Conservation (phyloP, 345 rosid genomes). For the Eutrema japonicum region DNA sequence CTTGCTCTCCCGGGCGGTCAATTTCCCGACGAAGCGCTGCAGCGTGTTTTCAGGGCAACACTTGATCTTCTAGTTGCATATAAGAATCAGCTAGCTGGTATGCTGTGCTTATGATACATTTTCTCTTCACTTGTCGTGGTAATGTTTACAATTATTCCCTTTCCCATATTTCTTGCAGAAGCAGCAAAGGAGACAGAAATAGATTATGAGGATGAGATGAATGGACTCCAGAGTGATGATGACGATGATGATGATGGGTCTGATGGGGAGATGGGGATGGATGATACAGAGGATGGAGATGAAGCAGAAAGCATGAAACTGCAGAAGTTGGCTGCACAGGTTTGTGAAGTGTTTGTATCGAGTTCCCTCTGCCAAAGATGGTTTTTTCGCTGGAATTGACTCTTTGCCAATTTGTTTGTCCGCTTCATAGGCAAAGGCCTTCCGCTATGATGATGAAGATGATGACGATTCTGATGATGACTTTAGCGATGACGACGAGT, state of each 20-base stretch:
- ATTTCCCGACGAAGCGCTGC: constrained; percentile 85
- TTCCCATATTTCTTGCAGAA: constrained; percentile 51
- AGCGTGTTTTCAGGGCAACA: constrained; percentile 77
- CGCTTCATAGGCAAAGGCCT: constrained; percentile 61
- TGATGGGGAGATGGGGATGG: constrained; percentile 95
- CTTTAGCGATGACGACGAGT: constrained; percentile 89
- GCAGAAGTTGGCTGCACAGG: constrained; percentile 92
- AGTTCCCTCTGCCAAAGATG: background rate
- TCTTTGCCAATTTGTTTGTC: constrained; percentile 9
- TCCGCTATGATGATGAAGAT: constrained; percentile 62
- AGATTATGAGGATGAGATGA: constrained; percentile 91
- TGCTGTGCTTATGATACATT: constrained; percentile 22
- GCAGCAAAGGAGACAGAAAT: constrained; percentile 83
- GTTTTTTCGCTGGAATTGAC: background rate
- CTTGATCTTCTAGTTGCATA: constrained; percentile 91
- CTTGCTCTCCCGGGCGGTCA: constrained; percentile 86
- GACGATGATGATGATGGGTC: constrained; percentile 81
- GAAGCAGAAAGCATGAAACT: constrained; percentile 83
- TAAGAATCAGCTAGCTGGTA: constrained; percentile 96
- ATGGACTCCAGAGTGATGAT: constrained; percentile 88
- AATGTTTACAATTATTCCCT: constrained; percentile 6
- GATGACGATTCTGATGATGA: constrained; percentile 80
- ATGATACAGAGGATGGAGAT: constrained; percentile 95
- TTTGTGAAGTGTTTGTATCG: constrained; percentile 38
- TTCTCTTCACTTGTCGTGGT: constrained; percentile 7